These are phyloP conservation scores for Ambrosia artemisiifolia DNA, from an alignment of 129 eudicot genomes.

Conservation along the genomic window DNA sequence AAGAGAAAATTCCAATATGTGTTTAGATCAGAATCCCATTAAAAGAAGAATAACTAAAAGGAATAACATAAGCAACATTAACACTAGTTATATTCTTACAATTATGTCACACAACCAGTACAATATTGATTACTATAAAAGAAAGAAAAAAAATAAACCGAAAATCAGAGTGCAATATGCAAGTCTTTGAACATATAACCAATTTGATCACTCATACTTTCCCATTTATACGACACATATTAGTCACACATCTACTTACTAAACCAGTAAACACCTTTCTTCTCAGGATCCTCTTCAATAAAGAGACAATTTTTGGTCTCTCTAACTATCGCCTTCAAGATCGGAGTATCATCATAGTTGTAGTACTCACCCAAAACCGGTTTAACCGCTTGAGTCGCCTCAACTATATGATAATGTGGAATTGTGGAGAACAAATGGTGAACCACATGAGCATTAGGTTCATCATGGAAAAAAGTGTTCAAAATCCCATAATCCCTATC, in stretches of 20 bases:
- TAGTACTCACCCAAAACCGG: slow-evolving; percentile 37
- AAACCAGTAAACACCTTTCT: slow-evolving; percentile 40
- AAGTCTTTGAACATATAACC: neutral
- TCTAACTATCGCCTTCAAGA: slow-evolving; percentile 34
- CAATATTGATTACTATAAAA: no score
- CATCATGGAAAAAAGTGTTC: slow-evolving; percentile 26
- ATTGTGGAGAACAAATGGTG: slow-evolving; percentile 42
- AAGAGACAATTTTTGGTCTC: slow-evolving; percentile 38
- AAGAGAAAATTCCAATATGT: no score
- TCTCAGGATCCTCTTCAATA: slow-evolving; percentile 30
- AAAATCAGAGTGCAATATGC: neutral
- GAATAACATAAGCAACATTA: no score
- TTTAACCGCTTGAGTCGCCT: slow-evolving; percentile 36
- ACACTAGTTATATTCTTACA: no score
- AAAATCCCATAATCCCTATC: slow-evolving; percentile 36
- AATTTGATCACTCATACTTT: neutral
- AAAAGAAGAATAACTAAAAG: no score
- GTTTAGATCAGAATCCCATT: no score
- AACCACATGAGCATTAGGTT: slow-evolving; percentile 29
- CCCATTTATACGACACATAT: neutral
- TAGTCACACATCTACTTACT: slow-evolving; percentile 8
- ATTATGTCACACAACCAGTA: no score
- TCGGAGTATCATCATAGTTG: slow-evolving; percentile 31
- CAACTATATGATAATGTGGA: slow-evolving; percentile 38
- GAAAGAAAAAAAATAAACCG: no score